A percentile compares a stretch with the other conserved stretches of the same genome.
Conservation (phyloP, 179 eudicot genomes). For the Actinidia polygama region DNA sequence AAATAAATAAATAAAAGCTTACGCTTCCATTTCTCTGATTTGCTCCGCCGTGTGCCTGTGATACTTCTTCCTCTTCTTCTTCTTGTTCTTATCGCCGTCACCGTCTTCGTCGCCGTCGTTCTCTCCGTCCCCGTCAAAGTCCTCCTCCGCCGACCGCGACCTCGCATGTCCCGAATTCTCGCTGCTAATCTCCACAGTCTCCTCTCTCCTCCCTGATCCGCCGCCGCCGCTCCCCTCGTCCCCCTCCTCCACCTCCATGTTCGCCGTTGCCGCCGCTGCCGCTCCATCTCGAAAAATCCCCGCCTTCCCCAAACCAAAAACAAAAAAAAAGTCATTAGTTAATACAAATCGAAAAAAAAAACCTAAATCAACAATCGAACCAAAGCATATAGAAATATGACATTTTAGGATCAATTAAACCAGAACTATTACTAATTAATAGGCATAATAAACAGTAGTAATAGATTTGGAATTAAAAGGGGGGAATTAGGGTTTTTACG, state of each 20-base stretch:
- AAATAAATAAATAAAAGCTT: constrained; percentile 22
- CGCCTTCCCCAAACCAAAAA: constrained; percentile 41
- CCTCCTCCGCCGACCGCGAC: constrained; percentile 74
- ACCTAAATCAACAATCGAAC: too few relatives aligned
- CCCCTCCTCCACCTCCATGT: constrained; percentile 46
- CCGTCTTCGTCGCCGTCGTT: constrained; percentile 46
- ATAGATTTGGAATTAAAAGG: background rate
- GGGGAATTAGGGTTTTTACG: constrained; percentile 25
- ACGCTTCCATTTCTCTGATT: constrained; percentile 98
- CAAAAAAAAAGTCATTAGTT: background rate
- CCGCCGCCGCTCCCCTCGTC: constrained; percentile 45
- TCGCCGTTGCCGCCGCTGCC: constrained; percentile 34
- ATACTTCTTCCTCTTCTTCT: constrained; percentile 84
- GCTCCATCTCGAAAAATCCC: constrained; percentile 78
- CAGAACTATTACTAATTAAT: too few relatives aligned
- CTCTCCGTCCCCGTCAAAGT: constrained; percentile 48
- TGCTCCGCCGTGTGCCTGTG: constrained; percentile 94
- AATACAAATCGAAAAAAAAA: too few relatives aligned
- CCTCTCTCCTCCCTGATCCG: constrained; percentile 36
- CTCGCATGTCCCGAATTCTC: constrained; percentile 79
- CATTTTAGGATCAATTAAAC: too few relatives aligned
- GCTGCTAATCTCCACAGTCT: constrained; percentile 84
- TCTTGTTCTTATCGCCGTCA: constrained; percentile 46
- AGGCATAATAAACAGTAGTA: too few relatives aligned
- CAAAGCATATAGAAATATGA: too few relatives aligned